A percentile compares a stretch with the other conserved stretches of the same genome.
phyloP scores from a whole-genome alignment of 83 land plant genomes.

The Thuja plicata region DNA sequence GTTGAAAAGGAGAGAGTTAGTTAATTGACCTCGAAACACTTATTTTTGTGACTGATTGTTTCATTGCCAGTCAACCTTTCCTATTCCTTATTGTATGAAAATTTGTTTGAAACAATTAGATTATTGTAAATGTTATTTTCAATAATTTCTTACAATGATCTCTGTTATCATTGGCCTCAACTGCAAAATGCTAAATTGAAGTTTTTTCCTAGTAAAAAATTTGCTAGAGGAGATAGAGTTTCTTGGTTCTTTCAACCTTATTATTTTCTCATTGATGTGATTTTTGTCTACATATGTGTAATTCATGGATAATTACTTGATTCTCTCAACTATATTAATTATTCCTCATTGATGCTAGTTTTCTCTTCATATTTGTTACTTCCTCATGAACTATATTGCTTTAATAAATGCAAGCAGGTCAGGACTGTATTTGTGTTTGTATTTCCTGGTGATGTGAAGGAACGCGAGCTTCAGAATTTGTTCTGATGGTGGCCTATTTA shows the following conservation, averaged over 20 bases:
- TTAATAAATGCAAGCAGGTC: constrained; percentile 41
- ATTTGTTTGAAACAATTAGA: too few species aligned
- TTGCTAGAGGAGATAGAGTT: not conserved
- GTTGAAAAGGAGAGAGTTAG: not conserved
- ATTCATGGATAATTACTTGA: not conserved
- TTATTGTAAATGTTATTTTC: not conserved
- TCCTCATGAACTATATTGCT: not conserved
- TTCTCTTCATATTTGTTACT: not conserved
- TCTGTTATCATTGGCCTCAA: not conserved
- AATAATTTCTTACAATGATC: not conserved
- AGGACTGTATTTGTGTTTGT: constrained; percentile 96
- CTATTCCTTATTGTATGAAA: too few species aligned
- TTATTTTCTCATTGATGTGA: not conserved
- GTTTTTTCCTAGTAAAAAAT: not conserved
- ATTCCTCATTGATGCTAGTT: not conserved
- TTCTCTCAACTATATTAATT: not conserved
- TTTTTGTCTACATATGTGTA: not conserved
- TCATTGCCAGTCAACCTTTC: not conserved
- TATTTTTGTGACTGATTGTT: not conserved
- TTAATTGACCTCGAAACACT: not conserved
- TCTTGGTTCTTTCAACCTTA: not conserved
- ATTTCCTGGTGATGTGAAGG: constrained; percentile 93
- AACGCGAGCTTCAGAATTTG: constrained; percentile 93
- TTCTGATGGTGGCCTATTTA: constrained; percentile 98
- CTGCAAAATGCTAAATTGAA: not conserved